Conservation (phyloP, 169 alveolate genomes). For the Eimeria tenella region DNA sequence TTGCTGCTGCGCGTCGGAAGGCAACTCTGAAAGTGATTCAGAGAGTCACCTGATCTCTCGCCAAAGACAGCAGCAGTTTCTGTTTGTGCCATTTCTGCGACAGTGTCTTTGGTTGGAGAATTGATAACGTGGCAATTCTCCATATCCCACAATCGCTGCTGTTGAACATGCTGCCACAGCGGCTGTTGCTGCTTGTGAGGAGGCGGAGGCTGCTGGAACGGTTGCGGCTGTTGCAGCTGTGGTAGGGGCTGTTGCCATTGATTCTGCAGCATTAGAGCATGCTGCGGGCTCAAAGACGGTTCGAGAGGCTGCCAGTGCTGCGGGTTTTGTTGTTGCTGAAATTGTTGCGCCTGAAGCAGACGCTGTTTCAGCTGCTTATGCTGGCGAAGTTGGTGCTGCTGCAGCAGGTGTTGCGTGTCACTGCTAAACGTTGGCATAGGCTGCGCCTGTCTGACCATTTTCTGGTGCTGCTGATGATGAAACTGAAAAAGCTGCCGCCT, state of each 20-base stretch:
- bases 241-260: constrained; percentile 9
- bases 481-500: constrained; percentile 37
- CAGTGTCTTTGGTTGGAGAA: not conserved
- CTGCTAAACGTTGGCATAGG: not conserved
- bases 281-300: not conserved
- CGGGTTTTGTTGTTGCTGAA: not conserved
- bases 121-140: not conserved
- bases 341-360: constrained; percentile 4
- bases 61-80: too few species aligned
- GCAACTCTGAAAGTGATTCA: too few species aligned
- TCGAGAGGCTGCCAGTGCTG: constrained; percentile 4
- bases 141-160: not conserved
- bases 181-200: constrained; percentile 13
- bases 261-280: not conserved
- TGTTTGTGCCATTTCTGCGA: not conserved
- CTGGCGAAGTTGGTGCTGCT: constrained; percentile 32
- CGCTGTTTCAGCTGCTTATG: constrained; percentile 19
- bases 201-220: not conserved
- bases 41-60: too few species aligned
- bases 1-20: too few species aligned
- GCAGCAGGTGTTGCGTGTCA: constrained; percentile 31
- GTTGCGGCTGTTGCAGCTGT: constrained; percentile 24
- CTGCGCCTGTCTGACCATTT: constrained; percentile 19
- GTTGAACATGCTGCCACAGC: constrained; percentile 15
- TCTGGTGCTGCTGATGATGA: constrained; percentile 55